phyloP scores from a whole-genome alignment of 2,329 filamentous ascomycete species.

The Cordyceps javanica region DNA sequence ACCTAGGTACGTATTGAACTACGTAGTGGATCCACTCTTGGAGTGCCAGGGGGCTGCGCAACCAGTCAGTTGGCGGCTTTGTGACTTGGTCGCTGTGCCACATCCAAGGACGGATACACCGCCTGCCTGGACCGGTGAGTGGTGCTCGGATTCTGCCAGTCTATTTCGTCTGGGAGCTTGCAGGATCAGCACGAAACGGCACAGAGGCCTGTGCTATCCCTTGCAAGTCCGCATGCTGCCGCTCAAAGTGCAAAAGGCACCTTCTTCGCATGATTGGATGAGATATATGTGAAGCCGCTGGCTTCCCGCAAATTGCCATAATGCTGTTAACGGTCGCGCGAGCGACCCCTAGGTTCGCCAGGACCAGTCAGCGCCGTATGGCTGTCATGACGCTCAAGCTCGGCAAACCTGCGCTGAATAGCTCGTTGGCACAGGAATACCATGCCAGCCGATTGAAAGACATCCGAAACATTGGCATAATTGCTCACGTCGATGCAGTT shows the following conservation, averaged over 20 bases:
- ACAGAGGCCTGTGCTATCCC: too few relatives aligned
- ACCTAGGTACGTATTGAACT: neutral
- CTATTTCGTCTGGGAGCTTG: neutral
- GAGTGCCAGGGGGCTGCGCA: neutral
- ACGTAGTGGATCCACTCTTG: slow-evolving; percentile 10
- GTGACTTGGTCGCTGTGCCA: neutral
- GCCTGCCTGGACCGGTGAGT: neutral
- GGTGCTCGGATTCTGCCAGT: neutral
- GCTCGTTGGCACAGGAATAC: slow-evolving; percentile 13
- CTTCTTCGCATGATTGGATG: neutral
- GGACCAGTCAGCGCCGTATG: neutral
- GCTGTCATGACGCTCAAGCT: neutral
- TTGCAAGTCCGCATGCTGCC: neutral
- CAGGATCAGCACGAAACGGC: neutral
- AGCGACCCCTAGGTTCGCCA: neutral
- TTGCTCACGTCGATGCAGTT: slow-evolving; percentile 93
- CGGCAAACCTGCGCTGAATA: slow-evolving; percentile 6
- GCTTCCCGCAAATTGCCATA: slow-evolving; percentile 1
- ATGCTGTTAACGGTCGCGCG: neutral
- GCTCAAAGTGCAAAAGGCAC: neutral
- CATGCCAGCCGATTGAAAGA: slow-evolving; percentile 30
- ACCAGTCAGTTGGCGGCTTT: neutral
- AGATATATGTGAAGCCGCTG: neutral
- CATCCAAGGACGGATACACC: neutral
- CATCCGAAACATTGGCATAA: slow-evolving; percentile 94